Percentiles rank a stretch among this genome's conserved stretches.
Evolutionary conservation across 805 yeast species (phyloP).

Genomic region (Komagataella pastoris): DNA sequence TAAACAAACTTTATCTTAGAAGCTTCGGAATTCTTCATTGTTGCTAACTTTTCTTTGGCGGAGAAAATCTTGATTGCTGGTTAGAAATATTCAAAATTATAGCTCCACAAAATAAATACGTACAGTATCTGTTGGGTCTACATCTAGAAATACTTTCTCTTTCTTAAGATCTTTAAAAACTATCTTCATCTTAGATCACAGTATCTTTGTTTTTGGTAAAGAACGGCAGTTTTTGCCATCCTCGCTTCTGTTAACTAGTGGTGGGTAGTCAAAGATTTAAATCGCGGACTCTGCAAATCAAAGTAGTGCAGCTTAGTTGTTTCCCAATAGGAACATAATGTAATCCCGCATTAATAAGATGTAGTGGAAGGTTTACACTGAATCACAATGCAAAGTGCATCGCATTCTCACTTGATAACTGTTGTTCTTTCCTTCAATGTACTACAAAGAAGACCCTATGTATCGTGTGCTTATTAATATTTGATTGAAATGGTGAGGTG

Average conservation of each 20-base stretch:
- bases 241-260: not conserved
- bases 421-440: too few relatives aligned
- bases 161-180: constrained; percentile 88
- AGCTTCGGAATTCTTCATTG: constrained; percentile 31
- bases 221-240: not conserved
- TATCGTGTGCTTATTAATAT: not conserved
- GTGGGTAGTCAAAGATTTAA: too few relatives aligned
- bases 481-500: not conserved
- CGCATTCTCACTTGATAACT: too few relatives aligned
- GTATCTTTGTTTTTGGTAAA: not conserved
- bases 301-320: not conserved
- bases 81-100: not conserved
- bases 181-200: constrained; percentile 44
- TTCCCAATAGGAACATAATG: too few relatives aligned
- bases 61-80: constrained; percentile 28
- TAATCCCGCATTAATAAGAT: too few relatives aligned
- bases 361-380: too few relatives aligned
- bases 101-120: constrained; percentile 11
- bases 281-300: not conserved
- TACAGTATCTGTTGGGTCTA: constrained; percentile 58
- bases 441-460: not conserved
- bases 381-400: too few relatives aligned
- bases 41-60: constrained; percentile 66
- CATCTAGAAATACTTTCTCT: constrained; percentile 70
- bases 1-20: not conserved